Evolutionary conservation across 2,329 filamentous ascomycete genomes (phyloP), one percentile per base, ranked within the genome.

Genomic region (Cercospora beticola): DNA sequence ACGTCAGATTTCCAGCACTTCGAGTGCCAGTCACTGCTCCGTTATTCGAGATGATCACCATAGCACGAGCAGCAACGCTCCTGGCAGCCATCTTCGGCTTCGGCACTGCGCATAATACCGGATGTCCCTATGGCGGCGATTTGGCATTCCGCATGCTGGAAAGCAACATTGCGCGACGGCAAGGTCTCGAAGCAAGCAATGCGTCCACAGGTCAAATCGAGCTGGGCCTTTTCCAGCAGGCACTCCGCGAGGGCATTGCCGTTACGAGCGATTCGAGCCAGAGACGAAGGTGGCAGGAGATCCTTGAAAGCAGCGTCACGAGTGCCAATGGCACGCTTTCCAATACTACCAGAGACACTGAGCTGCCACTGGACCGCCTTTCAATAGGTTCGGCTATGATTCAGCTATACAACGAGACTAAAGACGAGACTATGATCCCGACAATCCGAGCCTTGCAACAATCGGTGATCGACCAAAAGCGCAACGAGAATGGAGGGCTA

Each of bases 191-290:
- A 21, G 66, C 67, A 40, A 72, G 65, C 31, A 66, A 66, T 54
- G 72, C 67, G 3, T 64, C 70, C 12, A 73, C 73, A 10, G 70
- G 72, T 36, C 54, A 72, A 58, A 73, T 80, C 23, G 76, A 79
- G 66, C 69, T 78, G 2, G 78, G 77, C 5, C 71, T 80, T 28
- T 75, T 77, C n/a, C 78, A 79, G 61, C 78, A 79, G 59, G 73
- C 77, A 16, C 71, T 80, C 5, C 65, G 70, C 10, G 71, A 70
- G 12, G 63, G 75, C 40, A 71, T 75, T 6, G 59, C 62, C 1
- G 59, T 52, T 63, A 73, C 52, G 66, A 73, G 61, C 56, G 66
- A 33, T 59, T 68, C 63, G 16, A 65, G 46, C 21, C 68, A 62
- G 46, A 65, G 43, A 16, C 59, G 56, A 12, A 43, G 57, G 63